Evolutionary conservation across 805 yeast genomes (phyloP).

Genomic region (Blastobotrys mokoenaii): DNA sequence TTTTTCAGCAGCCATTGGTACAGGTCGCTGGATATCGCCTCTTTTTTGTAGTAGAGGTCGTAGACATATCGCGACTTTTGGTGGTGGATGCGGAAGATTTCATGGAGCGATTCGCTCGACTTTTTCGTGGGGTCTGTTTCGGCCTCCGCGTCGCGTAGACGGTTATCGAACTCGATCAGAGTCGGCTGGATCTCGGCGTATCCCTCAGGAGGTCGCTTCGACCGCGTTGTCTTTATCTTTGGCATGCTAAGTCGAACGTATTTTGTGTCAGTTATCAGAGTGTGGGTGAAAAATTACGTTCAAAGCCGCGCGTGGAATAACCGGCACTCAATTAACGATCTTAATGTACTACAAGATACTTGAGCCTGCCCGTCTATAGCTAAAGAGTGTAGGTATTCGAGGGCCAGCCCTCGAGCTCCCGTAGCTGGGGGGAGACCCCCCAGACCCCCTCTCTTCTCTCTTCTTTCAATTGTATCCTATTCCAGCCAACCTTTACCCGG

Average conservation of each 20-base stretch:
- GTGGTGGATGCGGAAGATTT: slow-evolving; percentile 59
- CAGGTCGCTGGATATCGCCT: slow-evolving; percentile 55
- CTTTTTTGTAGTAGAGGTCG: slow-evolving; percentile 61
- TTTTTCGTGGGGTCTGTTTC: slow-evolving; percentile 33
- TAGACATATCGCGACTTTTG: slow-evolving; percentile 70
- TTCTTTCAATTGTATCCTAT: too few species aligned
- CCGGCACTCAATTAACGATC: too few species aligned
- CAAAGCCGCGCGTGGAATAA: too few species aligned
- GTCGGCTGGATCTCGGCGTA: slow-evolving; percentile 63
- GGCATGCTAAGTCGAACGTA: slow-evolving; percentile 32
- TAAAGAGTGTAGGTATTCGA: too few species aligned
- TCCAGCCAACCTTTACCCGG: too few species aligned
- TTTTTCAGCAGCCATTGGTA: slow-evolving; percentile 68
- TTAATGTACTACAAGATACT: too few species aligned
- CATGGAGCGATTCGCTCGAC: slow-evolving; percentile 57
- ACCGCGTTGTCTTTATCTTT: slow-evolving; percentile 34
- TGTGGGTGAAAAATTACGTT: too few species aligned
- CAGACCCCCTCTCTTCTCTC: too few species aligned
- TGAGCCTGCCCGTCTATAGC: too few species aligned
- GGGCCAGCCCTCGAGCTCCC: too few species aligned
- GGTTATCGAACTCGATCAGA: slow-evolving; percentile 46
- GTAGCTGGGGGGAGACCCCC: too few species aligned
- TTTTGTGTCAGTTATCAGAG: too few species aligned
- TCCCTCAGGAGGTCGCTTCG: slow-evolving; percentile 63
- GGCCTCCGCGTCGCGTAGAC: slow-evolving; percentile 46